Evolutionary conservation across 306 rosid species (phyloP).

Genomic region (Cucumis hystrix): DNA sequence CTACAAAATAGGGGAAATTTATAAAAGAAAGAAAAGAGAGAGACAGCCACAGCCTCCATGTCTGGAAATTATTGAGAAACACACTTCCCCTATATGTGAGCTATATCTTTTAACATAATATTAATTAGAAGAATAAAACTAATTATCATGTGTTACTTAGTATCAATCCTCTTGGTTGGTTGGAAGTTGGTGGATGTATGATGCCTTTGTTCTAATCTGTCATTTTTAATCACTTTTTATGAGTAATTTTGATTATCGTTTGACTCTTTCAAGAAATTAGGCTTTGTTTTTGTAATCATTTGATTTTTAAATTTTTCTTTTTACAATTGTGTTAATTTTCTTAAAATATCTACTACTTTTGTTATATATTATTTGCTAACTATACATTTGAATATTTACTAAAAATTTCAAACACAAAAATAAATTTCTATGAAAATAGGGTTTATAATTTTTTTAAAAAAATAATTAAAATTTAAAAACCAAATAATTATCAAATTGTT

Average conservation of each 20-base stretch:
- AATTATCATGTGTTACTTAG: not conserved
- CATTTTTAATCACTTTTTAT: not conserved
- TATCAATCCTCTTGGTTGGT: not conserved
- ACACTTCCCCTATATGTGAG: not conserved
- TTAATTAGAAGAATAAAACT: not conserved
- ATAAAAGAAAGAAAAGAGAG: not conserved
- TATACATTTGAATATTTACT: no score
- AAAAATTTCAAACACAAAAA: no score
- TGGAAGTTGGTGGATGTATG: not conserved
- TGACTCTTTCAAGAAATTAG: not conserved
- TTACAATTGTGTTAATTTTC: no score
- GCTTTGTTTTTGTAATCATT: no score
- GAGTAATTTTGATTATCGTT: not conserved
- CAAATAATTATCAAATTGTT: no score
- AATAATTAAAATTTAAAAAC: no score
- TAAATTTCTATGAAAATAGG: no score
- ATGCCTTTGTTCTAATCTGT: not conserved
- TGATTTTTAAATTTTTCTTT: no score
- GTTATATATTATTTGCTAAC: no score
- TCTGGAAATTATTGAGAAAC: not conserved
- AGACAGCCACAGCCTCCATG: slow-evolving; percentile 3
- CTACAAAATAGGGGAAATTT: not conserved
- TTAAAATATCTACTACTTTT: no score
- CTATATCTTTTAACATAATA: not conserved
- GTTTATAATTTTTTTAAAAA: no score